Percentiles rank a stretch among this genome's conserved stretches.
phyloP scores from a whole-genome alignment of 129 eudicot genomes.

The Chrysanthemum lavandulifolium region DNA sequence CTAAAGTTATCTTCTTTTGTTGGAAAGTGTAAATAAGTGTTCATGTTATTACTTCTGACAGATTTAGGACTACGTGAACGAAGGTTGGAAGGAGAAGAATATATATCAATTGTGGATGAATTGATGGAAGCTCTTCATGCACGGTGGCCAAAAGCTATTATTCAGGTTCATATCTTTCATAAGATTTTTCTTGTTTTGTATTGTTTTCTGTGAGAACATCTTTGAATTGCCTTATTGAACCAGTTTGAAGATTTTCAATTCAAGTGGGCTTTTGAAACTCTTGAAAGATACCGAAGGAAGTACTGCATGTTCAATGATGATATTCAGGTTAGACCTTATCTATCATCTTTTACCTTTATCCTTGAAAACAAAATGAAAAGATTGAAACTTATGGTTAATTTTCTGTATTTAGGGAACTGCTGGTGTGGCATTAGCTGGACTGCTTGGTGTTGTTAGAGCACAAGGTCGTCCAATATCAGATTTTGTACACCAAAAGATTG shows the following conservation, averaged over 20 bases:
- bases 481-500: slow-evolving; percentile 86
- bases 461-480: slow-evolving; percentile 82
- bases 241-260: slow-evolving; percentile 99
- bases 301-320: slow-evolving; percentile 99
- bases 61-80: slow-evolving; percentile 91
- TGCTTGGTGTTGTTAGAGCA: slow-evolving; percentile 90
- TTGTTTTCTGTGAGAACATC: background rate
- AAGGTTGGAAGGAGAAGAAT: slow-evolving; percentile 96
- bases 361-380: background rate
- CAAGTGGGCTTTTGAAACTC: slow-evolving; percentile 99
- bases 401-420: slow-evolving; percentile 80
- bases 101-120: slow-evolving; percentile 83
- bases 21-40: background rate
- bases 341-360: slow-evolving; percentile 7
- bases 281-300: slow-evolving; percentile 74
- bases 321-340: slow-evolving; percentile 61
- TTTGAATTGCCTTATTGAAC: slow-evolving; percentile 16
- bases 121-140: slow-evolving; percentile 94
- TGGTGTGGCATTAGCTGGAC: slow-evolving; percentile 96
- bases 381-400: slow-evolving; percentile 4
- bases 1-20: background rate
- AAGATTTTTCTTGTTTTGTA: background rate
- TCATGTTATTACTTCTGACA: slow-evolving; percentile 36
- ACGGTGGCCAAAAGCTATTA: slow-evolving; percentile 99
- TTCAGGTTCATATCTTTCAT: slow-evolving; percentile 58